phyloP scores from a whole-genome alignment of 139 green algal species.

The Chlamydomonas incerta region DNA sequence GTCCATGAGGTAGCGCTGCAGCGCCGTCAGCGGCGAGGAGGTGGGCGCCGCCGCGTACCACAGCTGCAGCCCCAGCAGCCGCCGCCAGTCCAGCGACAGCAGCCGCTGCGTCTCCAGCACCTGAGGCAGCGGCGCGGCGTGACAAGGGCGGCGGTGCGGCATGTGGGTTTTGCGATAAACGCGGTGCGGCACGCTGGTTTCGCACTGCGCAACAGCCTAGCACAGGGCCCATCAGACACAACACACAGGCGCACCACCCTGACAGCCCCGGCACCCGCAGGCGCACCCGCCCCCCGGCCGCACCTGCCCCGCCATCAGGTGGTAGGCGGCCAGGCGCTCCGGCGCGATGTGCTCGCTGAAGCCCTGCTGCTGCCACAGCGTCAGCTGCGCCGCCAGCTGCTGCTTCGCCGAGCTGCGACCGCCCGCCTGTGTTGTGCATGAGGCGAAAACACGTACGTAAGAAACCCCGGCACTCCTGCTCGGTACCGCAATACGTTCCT shows the following conservation, averaged over 20 bases:
- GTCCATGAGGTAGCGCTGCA: slow-evolving; percentile 25
- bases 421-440: too few relatives aligned
- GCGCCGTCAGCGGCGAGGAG: slow-evolving; percentile 9
- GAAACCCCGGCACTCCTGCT: too few relatives aligned
- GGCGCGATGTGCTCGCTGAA: slow-evolving; percentile 56
- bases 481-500: too few relatives aligned
- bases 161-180: neutral
- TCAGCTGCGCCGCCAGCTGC: slow-evolving; percentile 74
- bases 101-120: slow-evolving; percentile 47
- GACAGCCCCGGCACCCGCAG: neutral
- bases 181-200: too few relatives aligned
- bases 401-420: neutral
- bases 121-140: neutral
- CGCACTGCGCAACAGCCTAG: too few relatives aligned
- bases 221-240: too few relatives aligned
- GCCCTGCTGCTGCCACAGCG: slow-evolving; percentile 61
- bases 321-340: slow-evolving; percentile 65
- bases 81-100: slow-evolving; percentile 85
- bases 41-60: slow-evolving; percentile 52
- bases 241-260: too few relatives aligned
- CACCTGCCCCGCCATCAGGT: slow-evolving; percentile 78
- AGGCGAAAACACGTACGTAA: too few relatives aligned
- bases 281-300: neutral
- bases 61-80: slow-evolving; percentile 76
- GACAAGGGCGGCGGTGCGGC: neutral